Evolutionary conservation across 805 yeast genomes (phyloP).

Genomic region (Suhomyces vadensis): DNA sequence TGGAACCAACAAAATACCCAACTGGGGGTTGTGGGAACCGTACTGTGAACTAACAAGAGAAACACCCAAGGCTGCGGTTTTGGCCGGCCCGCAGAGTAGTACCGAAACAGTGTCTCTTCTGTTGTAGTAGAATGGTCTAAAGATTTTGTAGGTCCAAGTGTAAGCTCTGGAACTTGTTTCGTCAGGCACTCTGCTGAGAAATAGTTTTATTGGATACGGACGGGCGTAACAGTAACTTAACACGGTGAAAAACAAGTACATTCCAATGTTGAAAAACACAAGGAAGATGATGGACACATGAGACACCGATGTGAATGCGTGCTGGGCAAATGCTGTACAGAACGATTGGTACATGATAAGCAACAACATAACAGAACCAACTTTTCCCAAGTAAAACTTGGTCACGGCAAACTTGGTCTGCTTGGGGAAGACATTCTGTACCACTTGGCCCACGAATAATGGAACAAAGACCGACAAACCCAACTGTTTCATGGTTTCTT

Average conservation of each 20-base stretch:
- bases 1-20: slow-evolving; percentile 77
- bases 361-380: slow-evolving; percentile 78
- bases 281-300: slow-evolving; percentile 70
- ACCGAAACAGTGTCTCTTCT: slow-evolving; percentile 74
- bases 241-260: slow-evolving; percentile 73
- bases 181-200: slow-evolving; percentile 50
- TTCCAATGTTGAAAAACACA: slow-evolving; percentile 80
- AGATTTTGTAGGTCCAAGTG: slow-evolving; percentile 40
- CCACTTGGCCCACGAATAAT: slow-evolving; percentile 80
- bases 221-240: slow-evolving; percentile 62
- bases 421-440: slow-evolving; percentile 68
- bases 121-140: slow-evolving; percentile 69
- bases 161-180: slow-evolving; percentile 48
- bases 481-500: slow-evolving; percentile 81
- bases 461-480: slow-evolving; percentile 86
- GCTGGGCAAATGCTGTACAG: slow-evolving; percentile 82
- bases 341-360: slow-evolving; percentile 78
- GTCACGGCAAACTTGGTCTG: slow-evolving; percentile 61
- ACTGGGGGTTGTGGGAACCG: slow-evolving; percentile 56
- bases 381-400: slow-evolving; percentile 62
- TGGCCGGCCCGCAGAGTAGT: slow-evolving; percentile 89
- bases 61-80: slow-evolving; percentile 90
- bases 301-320: slow-evolving; percentile 72
- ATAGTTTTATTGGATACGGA: slow-evolving; percentile 48
- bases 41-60: slow-evolving; percentile 80